Base-by-base conservation (phyloP, 805 yeast species). In the Ogataea methanolica region DNA sequence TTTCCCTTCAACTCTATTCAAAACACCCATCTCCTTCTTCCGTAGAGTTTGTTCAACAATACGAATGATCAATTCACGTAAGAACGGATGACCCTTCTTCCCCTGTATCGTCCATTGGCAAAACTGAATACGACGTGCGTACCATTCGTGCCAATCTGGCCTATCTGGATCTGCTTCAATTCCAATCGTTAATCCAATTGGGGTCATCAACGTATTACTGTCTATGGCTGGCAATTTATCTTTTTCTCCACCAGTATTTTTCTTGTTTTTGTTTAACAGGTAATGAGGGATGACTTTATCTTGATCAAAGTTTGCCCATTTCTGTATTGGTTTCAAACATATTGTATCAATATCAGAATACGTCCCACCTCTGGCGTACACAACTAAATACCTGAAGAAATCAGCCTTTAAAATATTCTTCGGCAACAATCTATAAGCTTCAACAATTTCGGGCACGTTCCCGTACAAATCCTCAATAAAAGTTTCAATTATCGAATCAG, bases 111-210 rank as follows among this genome's bases (percentile, higher is more conserved):
- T 89, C 99, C 99, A 92, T 68, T 92, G 98, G 63, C 98, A 91
- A 60, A 92, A 87, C 69, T 92, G 99, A 39, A 92, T 80, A 52
- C 98, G 74, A 44, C 97, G 76, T 0, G 97, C 95, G 61, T 89
- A 92, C 91, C 95, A 90, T 7, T 84, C 85, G 29, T 76, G 70
- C 99, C 99, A 94, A 66, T 92, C 98, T 0, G 84, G 84, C 55
- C 98, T 74, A 63, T 92, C 97, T 0, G 98, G 97, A 58, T 92
- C 99, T 1, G 97, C 97, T 64, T 94, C 99, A 39, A 92, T 88
- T 0, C 98, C 98, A 7, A 92, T 78, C 3, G 84, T 82, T 21
- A 92, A 72, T 0, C 98, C 98, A 2, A 88, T 78, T n/a, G 62
- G 60, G 2, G 62, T 55, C 16, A 33, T 49, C 39, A 57, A 44